Evolutionary conservation across 768 basidiomycete species (phyloP), one percentile per base, ranked within the genome.

Genomic region (Leccinum subgranulosum): DNA sequence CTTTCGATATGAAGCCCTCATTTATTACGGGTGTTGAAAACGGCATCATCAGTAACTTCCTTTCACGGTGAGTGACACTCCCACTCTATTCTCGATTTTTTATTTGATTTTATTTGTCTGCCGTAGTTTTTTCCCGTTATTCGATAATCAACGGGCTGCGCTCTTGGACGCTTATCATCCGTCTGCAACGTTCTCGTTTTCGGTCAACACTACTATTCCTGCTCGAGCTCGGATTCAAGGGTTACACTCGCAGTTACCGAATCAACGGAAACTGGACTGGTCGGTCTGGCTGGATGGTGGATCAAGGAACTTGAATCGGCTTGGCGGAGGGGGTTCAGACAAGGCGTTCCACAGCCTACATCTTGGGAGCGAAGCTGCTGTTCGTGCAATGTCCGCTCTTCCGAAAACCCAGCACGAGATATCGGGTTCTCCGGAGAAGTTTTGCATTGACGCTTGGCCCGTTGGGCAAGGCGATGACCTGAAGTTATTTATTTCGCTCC

Each of bases 131-230:
- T 94, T 98, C 75, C 83, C 87, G 9, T 70, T 84, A 2, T 95
- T 91, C 71, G 97, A 99, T 70, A 80, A 75, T 19, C 84, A 90
- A 61, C 85, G 96, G 17, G 73, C 79, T 0, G 74, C 78, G 0
- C 80, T 98, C 6, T 66, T 82, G 15, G 78, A 87, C 48, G 92
- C 81, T 19, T 99, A 98, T 69, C 84, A 90, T 58, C 84, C 90
- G 1, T 75, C 82, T 11, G 90, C 95, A n/a, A 95, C 94, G 8
- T 94, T 98, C 70, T 97, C 94, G 1, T 90, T 87, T 69, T 89
- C 88, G 19, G 84, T 84, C 64, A 95, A 94, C 69, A 95, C 94
- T 1, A 69, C 82, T 6, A 89, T 95, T 59, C 92, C 92, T 4
- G 70, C 79, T 7, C 88, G 94, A 15, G 90, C 92, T 0, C 82